Evolutionary conservation across 2,329 filamentous ascomycete species (phyloP).

Genomic region (Aureobasidium sp.): DNA sequence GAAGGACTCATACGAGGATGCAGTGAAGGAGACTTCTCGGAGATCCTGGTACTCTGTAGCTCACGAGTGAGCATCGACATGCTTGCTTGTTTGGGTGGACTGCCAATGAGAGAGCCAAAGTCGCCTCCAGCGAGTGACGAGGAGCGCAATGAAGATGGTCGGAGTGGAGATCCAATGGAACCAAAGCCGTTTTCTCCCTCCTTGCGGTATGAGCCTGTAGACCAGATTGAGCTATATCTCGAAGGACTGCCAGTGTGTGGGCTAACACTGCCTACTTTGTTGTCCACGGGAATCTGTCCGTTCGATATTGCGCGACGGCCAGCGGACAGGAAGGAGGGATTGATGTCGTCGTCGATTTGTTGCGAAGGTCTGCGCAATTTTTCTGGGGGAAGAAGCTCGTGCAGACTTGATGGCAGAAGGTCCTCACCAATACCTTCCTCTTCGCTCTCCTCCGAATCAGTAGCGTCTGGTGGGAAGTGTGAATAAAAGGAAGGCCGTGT

Average conservation of each 20-base stretch:
- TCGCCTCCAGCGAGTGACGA: slow-evolving; percentile 39
- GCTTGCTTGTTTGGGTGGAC: slow-evolving; percentile 48
- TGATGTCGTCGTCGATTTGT: slow-evolving; percentile 43
- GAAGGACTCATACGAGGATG: slow-evolving; percentile 15
- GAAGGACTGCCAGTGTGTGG: slow-evolving; percentile 53
- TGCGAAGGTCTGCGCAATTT: slow-evolving; percentile 52
- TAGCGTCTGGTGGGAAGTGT: slow-evolving; percentile 33
- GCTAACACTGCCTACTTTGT: slow-evolving; percentile 37
- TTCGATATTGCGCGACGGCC: slow-evolving; percentile 35
- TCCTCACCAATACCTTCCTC: slow-evolving; percentile 89
- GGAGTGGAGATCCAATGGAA: slow-evolving; percentile 58
- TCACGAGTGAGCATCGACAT: slow-evolving; percentile 56
- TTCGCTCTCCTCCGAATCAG: slow-evolving; percentile 44
- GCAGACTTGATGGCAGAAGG: slow-evolving; percentile 65
- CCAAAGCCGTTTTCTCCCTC: slow-evolving; percentile 45
- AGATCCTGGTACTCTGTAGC: slow-evolving; percentile 25
- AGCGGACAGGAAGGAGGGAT: slow-evolving; percentile 26
- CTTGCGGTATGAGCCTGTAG: slow-evolving; percentile 38
- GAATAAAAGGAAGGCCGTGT: slow-evolving; percentile 25
- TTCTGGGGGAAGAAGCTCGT: slow-evolving; percentile 56
- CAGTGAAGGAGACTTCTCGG: slow-evolving; percentile 7
- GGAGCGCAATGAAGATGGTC: slow-evolving; percentile 37
- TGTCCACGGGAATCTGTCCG: slow-evolving; percentile 30
- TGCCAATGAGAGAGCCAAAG: slow-evolving; percentile 43
- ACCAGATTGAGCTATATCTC: slow-evolving; percentile 53